Base-by-base conservation (phyloP, 2,329 filamentous ascomycete genomes). In the Beauveria sp. region DNA sequence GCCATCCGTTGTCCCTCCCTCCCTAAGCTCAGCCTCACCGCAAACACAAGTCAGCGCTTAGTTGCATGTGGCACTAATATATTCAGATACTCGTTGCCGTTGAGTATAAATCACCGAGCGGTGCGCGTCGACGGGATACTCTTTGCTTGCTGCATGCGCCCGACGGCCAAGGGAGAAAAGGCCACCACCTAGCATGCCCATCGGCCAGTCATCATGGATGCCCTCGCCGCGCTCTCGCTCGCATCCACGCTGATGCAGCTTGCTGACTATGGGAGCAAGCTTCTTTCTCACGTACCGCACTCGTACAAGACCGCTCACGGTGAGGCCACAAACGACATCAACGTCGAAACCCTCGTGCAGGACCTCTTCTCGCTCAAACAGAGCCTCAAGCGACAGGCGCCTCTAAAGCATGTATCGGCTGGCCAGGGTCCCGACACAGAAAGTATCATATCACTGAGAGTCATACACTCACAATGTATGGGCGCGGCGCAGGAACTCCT, bases 151-250 rank as follows among this genome's bases (percentile, higher is more conserved):
- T 20, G 24, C n/a, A 30, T 38, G 42, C 43, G 8, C 10, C 12
- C 38, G 14, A 38, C 14, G 26, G n/a, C 24, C 10, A 22, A 40
- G 24, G 18, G 12, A 46, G 54, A n/a, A 49, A 43, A 42, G 3
- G 5, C 20, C 5, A 30, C 47, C 56, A 12, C 10, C 8, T 26
- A 43, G 57, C 57, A 52, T 60, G 26, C 20, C 14, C 40, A 20
- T 14, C 26, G 7, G 30, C 38, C 47, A 30, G 22, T 12, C 57
- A 42, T 18, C 26, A 60, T 60, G 57, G 57, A 60, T 28, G 45
- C 57, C 22, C 26, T 60, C n/a, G 40, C 49, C 16, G 40, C 49
- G n/a, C 57, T 60, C 46, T 60, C 57, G 28, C 46, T 52, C 57
- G 57, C 57, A 20, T 52, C 49, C 26, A 53, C 38, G 6, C 26